Percentiles rank a stretch among this genome's conserved stretches.
Evolutionary conservation across 139 green algal genomes (phyloP).

Genomic region (Micractinium conductrix): DNA sequence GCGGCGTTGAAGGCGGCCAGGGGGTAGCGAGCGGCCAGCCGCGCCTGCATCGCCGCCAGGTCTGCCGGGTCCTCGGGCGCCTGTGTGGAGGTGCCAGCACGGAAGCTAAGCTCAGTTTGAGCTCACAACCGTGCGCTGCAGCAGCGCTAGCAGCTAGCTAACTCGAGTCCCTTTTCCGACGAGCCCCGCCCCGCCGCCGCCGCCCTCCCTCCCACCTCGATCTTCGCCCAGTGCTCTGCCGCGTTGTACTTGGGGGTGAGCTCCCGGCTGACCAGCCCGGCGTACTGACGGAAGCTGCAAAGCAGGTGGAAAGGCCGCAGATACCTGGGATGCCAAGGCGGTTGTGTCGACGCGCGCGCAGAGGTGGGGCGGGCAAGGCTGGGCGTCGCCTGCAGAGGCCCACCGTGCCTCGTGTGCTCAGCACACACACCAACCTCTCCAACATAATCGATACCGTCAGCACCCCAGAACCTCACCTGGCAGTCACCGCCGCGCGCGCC

Average conservation of each 20-base stretch:
- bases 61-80: conserved; percentile 15
- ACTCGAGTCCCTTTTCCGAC: too few relatives aligned
- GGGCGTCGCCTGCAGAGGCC: too few relatives aligned
- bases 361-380: too few relatives aligned
- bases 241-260: conserved; percentile 83
- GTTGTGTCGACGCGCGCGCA: too few relatives aligned
- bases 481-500: conserved; percentile 74
- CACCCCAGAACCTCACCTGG: conserved; percentile 42
- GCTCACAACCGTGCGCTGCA: too few relatives aligned
- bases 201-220: conserved; percentile 79
- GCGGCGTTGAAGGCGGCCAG: conserved; percentile 62
- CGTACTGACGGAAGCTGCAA: conserved; percentile 85
- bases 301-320: too few relatives aligned
- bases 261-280: conserved; percentile 63
- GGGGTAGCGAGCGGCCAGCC: conserved; percentile 61
- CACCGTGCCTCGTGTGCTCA: background rate
- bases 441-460: background rate
- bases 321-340: too few relatives aligned
- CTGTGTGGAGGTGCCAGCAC: background rate
- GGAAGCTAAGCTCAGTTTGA: too few relatives aligned
- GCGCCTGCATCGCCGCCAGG: conserved; percentile 37
- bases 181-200: too few relatives aligned
- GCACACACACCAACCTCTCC: background rate
- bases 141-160: too few relatives aligned
- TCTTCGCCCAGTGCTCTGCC: conserved; percentile 96